Percentiles rank a stretch among this genome's conserved stretches.
These are phyloP conservation scores for Tulasnella sp. DNA, from an alignment of 768 basidiomycete genomes.

Conservation along the genomic window DNA sequence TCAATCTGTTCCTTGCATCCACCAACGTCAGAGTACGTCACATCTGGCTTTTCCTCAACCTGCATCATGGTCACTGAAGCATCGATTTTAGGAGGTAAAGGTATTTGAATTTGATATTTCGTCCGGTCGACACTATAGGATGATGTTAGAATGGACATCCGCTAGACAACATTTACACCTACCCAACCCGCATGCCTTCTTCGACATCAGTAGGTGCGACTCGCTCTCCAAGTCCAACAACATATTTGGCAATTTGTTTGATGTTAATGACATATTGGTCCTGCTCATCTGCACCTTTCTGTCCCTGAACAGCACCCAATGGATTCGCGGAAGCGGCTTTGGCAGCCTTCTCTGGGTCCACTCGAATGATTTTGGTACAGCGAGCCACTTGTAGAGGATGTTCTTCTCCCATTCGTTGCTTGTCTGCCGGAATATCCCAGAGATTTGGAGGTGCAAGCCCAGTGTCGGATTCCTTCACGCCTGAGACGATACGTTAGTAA, in stretches of 20 bases:
- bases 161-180: slow-evolving; percentile 25
- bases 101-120: slow-evolving; percentile 98
- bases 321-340: slow-evolving; percentile 70
- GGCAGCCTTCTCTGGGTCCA: slow-evolving; percentile 62
- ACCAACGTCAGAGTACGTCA: slow-evolving; percentile 94
- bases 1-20: slow-evolving; percentile 99
- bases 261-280: slow-evolving; percentile 99
- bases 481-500: slow-evolving; percentile 26
- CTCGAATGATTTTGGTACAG: slow-evolving; percentile 93
- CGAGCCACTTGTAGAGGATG: slow-evolving; percentile 94
- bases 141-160: background rate
- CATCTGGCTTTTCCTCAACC: slow-evolving; percentile 96
- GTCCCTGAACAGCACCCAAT: slow-evolving; percentile 61
- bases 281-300: slow-evolving; percentile 96
- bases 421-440: slow-evolving; percentile 93
- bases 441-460: slow-evolving; percentile 92
- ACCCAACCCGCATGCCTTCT: slow-evolving; percentile 99
- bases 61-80: slow-evolving; percentile 99
- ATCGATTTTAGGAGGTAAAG: slow-evolving; percentile 95
- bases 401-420: slow-evolving; percentile 79
- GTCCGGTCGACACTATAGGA: slow-evolving; percentile 71
- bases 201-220: slow-evolving; percentile 98
- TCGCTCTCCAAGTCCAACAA: slow-evolving; percentile 90
- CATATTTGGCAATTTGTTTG: slow-evolving; percentile 99
- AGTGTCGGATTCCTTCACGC: slow-evolving; percentile 97